Evolutionary conservation across 495 filamentous ascomycete genomes (phyloP), one percentile per base, ranked within the genome.

Genomic region (Wilcoxina mikolae): DNA sequence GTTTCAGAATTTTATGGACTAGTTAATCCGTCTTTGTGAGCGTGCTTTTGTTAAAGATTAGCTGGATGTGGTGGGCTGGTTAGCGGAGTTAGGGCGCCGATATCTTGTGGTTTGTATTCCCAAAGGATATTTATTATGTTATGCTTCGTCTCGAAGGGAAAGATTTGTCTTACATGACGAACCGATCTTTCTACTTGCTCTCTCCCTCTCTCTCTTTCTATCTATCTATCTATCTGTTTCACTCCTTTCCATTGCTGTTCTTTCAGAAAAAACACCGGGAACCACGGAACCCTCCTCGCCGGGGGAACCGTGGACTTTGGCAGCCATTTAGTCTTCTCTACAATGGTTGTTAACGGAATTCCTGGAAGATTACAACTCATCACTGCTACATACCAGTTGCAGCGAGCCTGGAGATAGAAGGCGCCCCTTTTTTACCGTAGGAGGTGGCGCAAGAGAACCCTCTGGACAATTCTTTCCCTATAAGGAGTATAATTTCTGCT

Each of bases 1-100:
- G 44, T 91, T 90, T 71, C 81, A 87, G 59, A 82, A 84, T 58
- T 73, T 75, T 60, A 67, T 67, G 47, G 80, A 83, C 62, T 83
- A 17, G 20, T 38, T 20, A 18, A 38, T 10, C 31, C 18, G 47
- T 24, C n/a, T 51, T 33, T 17, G 20, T 57, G 38, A 48, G 26
- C 28, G 24, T 50, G 54, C 23, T 56, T 53, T 31, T 35, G 20
- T 10, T 38, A 53, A 39, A 44, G 42, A 29, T 25, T 51, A 38
- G 48, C 25, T 56, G 31, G 33, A 28, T 45, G 35, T 23, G 24
- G 42, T 49, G 22, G 24, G 64, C 38, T 57, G 47, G 24, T 48
- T 45, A 42, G 47, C 54, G 42, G 50, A 53, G 23, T 51, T 52
- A 39, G 31, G 20, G 55, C 11, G 22, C 46, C 27, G 29, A n/a